A percentile compares a stretch with the other conserved stretches of the same genome.
These are phyloP conservation scores for Sporodiniella umbellata DNA, from an alignment of 371 early-diverging fungal genomes.

Conservation along the genomic window DNA sequence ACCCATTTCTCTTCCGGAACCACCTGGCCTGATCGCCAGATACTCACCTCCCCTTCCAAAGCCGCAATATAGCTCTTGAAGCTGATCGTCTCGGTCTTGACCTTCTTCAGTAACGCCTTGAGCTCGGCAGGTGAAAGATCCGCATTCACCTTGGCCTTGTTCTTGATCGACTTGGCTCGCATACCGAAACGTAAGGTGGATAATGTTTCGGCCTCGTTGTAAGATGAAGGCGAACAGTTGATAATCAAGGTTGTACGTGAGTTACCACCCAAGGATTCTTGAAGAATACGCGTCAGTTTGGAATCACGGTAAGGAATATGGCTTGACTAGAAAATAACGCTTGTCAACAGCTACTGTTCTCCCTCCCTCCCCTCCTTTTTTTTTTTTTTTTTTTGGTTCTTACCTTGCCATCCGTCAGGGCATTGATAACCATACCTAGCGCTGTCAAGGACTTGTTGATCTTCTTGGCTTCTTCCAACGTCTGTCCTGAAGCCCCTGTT, in stretches of 20 bases:
- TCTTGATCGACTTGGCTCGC: constrained; percentile 97
- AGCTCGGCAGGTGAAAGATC: constrained; percentile 90
- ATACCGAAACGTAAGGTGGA: constrained; percentile 96
- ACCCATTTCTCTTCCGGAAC: constrained; percentile 76
- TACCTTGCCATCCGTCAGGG: constrained; percentile 89
- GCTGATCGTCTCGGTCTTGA: constrained; percentile 74
- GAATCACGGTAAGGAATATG: constrained; percentile 98
- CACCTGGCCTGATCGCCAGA: constrained; percentile 83
- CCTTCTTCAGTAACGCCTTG: constrained; percentile 85
- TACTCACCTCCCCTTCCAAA: constrained; percentile 80
- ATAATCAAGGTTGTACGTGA: constrained; percentile 95
- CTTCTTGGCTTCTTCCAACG: constrained; percentile 98
- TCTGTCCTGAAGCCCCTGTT: constrained; percentile 97
- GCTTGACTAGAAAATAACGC: constrained; percentile 74
- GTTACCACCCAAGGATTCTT: constrained; percentile 98
- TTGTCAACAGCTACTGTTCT: no score
- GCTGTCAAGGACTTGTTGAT: constrained; percentile 98
- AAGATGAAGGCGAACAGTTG: constrained; percentile 94
- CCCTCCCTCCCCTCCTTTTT: not conserved
- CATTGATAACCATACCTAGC: constrained; percentile 98
- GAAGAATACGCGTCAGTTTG: constrained; percentile 97
- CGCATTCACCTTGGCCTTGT: constrained; percentile 96
- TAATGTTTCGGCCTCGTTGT: constrained; percentile 94
- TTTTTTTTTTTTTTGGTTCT: constrained; percentile 25
- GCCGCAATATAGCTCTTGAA: constrained; percentile 78